Base-by-base conservation (phyloP, 495 filamentous ascomycete genomes). In the Daldinia childiae region DNA sequence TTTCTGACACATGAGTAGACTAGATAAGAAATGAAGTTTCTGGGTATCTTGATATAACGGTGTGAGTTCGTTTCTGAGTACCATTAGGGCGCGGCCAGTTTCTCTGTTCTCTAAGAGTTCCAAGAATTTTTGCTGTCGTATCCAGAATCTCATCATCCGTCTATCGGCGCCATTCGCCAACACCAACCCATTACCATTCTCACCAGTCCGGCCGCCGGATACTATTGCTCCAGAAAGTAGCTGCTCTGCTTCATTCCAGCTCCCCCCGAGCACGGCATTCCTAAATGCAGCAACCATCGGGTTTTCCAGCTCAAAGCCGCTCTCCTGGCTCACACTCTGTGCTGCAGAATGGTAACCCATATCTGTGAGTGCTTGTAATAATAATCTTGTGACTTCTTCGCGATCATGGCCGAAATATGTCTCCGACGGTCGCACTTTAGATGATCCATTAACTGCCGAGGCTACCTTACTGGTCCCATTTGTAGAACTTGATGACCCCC, bases 81-180 rank as follows among this genome's bases (percentile, higher is more conserved):
- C 93, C 73, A 85, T 85, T 61, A 98, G 79, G 15, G 96, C 95
- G 27, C 85, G 85, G 21, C 83, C 84, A 17, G 91, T 86, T 74
- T 98, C 89, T 64, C 89, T 82, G 64, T 85, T 81, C 78, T 98
- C 94, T 29, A 99, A 82, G 9, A 97, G 82, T 77, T 99, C 95
- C 30, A 99, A 82, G 78, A 93, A 99, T 79, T 98, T 99, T 76
- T 99, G 95, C 76, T 95, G 90, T 70, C 95, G 85, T 64, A 98
- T 82, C 80, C 88, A 89, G 80, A 99, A 96, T 41, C 77, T 77
- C 82, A 87, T 84, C 24, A 79, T 68, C 68, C 82, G 79, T 27
- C 77, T 77, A 57, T 85, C 81, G 36, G 81, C 80, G 36, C 81
- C 82, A 12, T 80, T 71, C n/a, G 79, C 79, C 11, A 87, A 74